Base-by-base conservation (phyloP, 1,284 basidiomycete genomes). In the Microbotryomycetes sp. region DNA sequence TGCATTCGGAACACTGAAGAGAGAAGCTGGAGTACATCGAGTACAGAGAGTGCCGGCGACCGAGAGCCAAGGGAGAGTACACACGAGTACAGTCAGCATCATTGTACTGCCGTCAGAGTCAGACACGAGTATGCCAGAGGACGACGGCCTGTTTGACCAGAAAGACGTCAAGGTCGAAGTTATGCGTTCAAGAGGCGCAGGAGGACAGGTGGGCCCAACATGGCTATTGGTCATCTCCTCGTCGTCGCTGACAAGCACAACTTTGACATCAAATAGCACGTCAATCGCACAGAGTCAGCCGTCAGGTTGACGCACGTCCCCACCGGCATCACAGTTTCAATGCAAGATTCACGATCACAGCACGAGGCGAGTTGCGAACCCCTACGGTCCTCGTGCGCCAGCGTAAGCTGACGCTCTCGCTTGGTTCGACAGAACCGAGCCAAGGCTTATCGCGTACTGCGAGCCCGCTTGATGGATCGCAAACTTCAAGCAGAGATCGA, bases 251-350 rank as follows among this genome's bases (percentile, higher is more conserved):
- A 26, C 45, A 9, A 11, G 23, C 24, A 29, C 3, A 5, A 27
- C 55, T 28, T 24, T 18, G 24, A 46, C 5, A 45, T n/a, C n/a
- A 15, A 53, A 3, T 72, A 94, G 86, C 94, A 98, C 77, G 96
- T 98, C 71, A 99, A 98, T 78, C 91, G 90, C 81, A 98, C 94
- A 0, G 96, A 98, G 76, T 97, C 92, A 0, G 96, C 96, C 1
- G 90, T 99, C n/a, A 86, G 96, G 1, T 76, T 98, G 35, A 96
- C 92, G 0, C 96, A 98, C 71, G 77, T 89, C 15, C 94, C 96
- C 0, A 90, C 91, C 1, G 92, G 93, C 0, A 89, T 97, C 59
- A 88, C 86, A 0, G 96, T 98, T 9, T 93, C 91, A 3, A 97
- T 97, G 91, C 96, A 98, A 78, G 94, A 99, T 71, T 92, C 93